A percentile compares a stretch with the other conserved stretches of the same genome.
Evolutionary conservation across 768 basidiomycete genomes (phyloP).

Genomic region (Mycena indigotica): DNA sequence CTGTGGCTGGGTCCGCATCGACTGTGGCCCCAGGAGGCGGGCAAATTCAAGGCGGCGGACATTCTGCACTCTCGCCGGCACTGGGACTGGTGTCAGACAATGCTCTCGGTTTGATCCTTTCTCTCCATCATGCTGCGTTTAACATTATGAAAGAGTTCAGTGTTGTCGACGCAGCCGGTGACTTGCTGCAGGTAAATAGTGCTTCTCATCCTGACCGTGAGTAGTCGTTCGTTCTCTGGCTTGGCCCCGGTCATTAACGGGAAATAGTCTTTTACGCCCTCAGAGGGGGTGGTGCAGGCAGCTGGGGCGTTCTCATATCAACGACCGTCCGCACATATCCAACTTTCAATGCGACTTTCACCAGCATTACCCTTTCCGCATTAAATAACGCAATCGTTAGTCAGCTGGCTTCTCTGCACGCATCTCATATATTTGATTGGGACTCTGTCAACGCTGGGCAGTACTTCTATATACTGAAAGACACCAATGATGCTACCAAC

Average conservation of each 20-base stretch:
- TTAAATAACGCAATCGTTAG: constrained; percentile 23
- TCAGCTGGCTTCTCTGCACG: constrained; percentile 32
- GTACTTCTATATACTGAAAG: constrained; percentile 27
- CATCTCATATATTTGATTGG: constrained; percentile 39
- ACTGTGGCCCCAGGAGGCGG: constrained; percentile 36
- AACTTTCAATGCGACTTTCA: constrained; percentile 31
- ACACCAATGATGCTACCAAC: neutral
- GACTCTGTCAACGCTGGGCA: constrained; percentile 32
- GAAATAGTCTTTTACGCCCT: constrained; percentile 31
- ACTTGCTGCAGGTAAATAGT: constrained; percentile 4
- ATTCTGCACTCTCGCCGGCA: constrained; percentile 30
- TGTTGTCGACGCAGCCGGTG: constrained; percentile 6
- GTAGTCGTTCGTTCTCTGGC: too few species aligned
- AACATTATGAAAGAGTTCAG: constrained; percentile 2
- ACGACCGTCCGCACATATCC: constrained; percentile 38
- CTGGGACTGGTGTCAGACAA: constrained; percentile 32
- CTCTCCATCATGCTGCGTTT: neutral
- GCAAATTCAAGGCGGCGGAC: constrained; percentile 38
- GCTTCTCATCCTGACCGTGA: constrained; percentile 5
- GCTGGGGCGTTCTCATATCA: constrained; percentile 41
- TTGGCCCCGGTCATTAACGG: too few species aligned
- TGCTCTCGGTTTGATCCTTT: constrained; percentile 17
- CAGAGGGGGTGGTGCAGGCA: constrained; percentile 34
- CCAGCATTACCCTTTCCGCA: constrained; percentile 20
- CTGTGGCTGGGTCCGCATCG: constrained; percentile 30